phyloP scores from a whole-genome alignment of 2,329 filamentous ascomycete genomes.

The Biscogniauxia mediterranea region DNA sequence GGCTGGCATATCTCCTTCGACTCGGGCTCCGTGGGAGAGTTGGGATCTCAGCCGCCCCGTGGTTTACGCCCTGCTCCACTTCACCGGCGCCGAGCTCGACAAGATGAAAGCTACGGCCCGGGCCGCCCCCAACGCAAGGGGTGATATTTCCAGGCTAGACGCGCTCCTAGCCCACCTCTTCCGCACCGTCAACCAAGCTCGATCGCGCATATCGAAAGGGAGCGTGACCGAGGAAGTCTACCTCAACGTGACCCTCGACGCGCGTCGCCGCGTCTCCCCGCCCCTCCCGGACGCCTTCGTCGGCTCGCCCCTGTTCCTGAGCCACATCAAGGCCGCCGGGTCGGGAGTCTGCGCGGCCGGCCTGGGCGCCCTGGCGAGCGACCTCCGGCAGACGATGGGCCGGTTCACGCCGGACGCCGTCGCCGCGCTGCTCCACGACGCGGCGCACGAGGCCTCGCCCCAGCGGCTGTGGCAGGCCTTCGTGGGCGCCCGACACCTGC shows the following conservation, averaged over 20 bases:
- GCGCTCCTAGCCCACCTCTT: conserved; percentile 46
- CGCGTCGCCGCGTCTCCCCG: conserved; percentile 38
- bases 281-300: conserved; percentile 40
- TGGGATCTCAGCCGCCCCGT: conserved; percentile 39
- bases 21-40: conserved; percentile 39
- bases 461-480: conserved; percentile 49
- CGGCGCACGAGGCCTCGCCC: conserved; percentile 42
- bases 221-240: conserved; percentile 31
- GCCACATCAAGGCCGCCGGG: conserved; percentile 31
- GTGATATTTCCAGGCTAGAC: conserved; percentile 41
- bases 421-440: conserved; percentile 41
- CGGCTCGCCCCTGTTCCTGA: conserved; percentile 44
- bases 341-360: conserved; percentile 9
- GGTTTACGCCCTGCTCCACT: conserved; percentile 36
- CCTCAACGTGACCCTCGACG: conserved; percentile 41
- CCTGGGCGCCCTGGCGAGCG: conserved; percentile 28
- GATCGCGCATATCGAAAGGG: conserved; percentile 12
- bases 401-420: conserved; percentile 39
- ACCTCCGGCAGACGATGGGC: conserved; percentile 36
- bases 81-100: conserved; percentile 35
- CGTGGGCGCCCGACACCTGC: conserved; percentile 39
- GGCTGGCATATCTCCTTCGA: conserved; percentile 29
- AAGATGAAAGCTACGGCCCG: conserved; percentile 30
- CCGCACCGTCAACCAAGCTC: conserved; percentile 42
- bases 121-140: conserved; percentile 10